Base-by-base conservation (phyloP, 768 basidiomycete genomes). In the Tylopilus sp. region DNA sequence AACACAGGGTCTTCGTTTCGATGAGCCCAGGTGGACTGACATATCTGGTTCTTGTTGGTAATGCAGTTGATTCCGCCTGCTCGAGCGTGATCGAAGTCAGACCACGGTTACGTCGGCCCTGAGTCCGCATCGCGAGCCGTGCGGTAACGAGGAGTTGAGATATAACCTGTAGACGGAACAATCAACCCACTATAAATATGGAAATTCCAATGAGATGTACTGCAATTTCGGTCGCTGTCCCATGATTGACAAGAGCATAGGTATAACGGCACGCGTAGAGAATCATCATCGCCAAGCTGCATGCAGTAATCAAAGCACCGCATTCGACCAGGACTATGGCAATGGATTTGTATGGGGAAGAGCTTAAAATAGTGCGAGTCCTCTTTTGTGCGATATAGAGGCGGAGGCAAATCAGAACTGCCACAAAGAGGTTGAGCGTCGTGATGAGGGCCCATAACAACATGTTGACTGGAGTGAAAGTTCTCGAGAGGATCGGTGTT, bases 291-390 rank as follows among this genome's bases (percentile, higher is more conserved):
- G 20, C 18, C n/a, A 52, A 7, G 4, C 48, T 48, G 20, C 42
- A 48, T 8, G 31, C 13, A 1, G 53, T 54, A 2, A 61, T 41
- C 26, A 64, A 38, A 1, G 56, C 44, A 12, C 58, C 50, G 4
- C 58, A 66, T 45, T 64, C 63, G 4, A 64, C 48, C 15, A 56
- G 6, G 44, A 64, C 39, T 38, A 64, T 44, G 23, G 35, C 47
- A 36, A 44, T n/a, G n/a, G 58, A 53, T 43, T 47, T 58, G 44
- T 44, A 44, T 11, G 46, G 53, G 10, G 47, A 57, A 3, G n/a
- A 13, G 28, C 56, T 50, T 0, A 57, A 44, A 7, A 54, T 10
- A 21, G 21, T 2, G 11, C 46, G 51, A 4, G 47, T 51, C 22
- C 30, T 47, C 38, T 40, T 42, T 46, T 60, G 58, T 1, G 56